Percentiles rank a stretch among this genome's conserved stretches.
phyloP scores from a whole-genome alignment of 768 basidiomycete species.

The Tephrocybe sp. region DNA sequence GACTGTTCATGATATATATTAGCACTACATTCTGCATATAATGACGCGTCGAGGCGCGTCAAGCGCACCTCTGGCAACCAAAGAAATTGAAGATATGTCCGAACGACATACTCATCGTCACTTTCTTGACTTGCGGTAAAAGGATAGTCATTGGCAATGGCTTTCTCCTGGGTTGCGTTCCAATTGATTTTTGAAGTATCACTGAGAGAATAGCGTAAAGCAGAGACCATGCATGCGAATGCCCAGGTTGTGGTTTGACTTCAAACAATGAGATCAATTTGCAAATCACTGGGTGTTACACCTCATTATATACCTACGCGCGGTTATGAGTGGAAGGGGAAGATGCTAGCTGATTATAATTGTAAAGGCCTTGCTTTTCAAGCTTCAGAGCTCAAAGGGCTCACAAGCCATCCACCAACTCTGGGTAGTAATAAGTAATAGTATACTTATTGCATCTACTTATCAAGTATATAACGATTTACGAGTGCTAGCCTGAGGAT shows the following conservation, averaged over 20 bases:
- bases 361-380: no score
- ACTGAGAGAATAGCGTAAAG: constrained; percentile 15
- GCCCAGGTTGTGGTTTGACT: not conserved
- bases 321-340: no score
- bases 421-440: no score
- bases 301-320: no score
- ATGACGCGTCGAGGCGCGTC: constrained; percentile 3
- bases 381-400: no score
- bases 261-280: not conserved
- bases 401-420: no score
- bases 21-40: not conserved
- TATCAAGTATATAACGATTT: no score
- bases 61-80: constrained; percentile 70
- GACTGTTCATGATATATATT: constrained; percentile 40
- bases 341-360: no score
- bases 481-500: no score
- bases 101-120: constrained; percentile 53
- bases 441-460: no score
- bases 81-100: constrained; percentile 73
- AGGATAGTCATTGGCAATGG: constrained; percentile 54
- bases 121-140: constrained; percentile 45
- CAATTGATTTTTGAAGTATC: constrained; percentile 33
- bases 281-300: no score
- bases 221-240: constrained; percentile 12
- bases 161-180: constrained; percentile 59